Evolutionary conservation across 306 rosid genomes (phyloP), one percentile per base, ranked within the genome.

Genomic region (Fragaria ananassa): DNA sequence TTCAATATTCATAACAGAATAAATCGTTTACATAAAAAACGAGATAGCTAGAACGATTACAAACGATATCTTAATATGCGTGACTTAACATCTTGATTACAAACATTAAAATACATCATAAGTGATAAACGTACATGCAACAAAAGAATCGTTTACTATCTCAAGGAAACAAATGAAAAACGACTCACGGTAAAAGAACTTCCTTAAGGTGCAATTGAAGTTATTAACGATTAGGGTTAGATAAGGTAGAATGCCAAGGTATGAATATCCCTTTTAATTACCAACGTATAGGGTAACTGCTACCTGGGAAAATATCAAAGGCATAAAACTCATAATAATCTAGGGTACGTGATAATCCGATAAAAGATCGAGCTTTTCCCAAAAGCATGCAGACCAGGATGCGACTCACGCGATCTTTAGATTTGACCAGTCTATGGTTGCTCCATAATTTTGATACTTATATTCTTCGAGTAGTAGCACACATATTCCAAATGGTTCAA

Each of bases 401-500:
- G 82, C 61, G 35, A 31, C 35, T 31, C 35, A 31, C 35, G 35
- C 35, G 71, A 14, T 10, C 69, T 76, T 65, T 65, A 7, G n/a
- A 18, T 71, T 74, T 78, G 73, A 72, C 81, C 68, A 75, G 65
- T 78, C 77, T 70, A 68, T 70, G 64, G 74, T 74, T 29, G 42
- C 78, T 74, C 61, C 29, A 72, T 44, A 63, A 74, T 73, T 70
- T 76, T 74, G 39, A 79, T 64, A 70, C 71, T 14, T 54, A 25
- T 74, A 76, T 74, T 86, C 76, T 62, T 5, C 31, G 70, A 45
- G 35, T 5, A 25, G 65, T 5, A 60, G 54, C 64, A 41, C 61
- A 82, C 66, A 50, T 84, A 82, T 77, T 77, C 85, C 81, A 54
- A 73, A 8, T 37, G 46, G 27, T 65, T 65, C 70, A 65, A 65